These are phyloP conservation scores for Ogataea trehalophila DNA, from an alignment of 805 yeast genomes.

Conservation along the genomic window DNA sequence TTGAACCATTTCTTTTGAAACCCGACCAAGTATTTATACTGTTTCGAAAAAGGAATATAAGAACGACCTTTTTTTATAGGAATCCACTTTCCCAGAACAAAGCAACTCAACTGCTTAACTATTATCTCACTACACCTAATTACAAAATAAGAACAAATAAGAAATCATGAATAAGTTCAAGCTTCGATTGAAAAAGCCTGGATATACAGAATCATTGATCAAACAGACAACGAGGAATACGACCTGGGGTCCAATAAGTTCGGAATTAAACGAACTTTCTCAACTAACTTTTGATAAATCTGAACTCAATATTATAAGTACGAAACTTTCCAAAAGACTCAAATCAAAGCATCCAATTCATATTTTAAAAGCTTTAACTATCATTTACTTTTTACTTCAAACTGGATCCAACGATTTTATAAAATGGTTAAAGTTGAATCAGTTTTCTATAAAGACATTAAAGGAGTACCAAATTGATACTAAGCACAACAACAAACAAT, in stretches of 20 bases:
- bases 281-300: conserved; percentile 37
- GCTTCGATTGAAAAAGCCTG: conserved; percentile 26
- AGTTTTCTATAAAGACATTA: conserved; percentile 26
- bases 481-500: conserved; percentile 12
- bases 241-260: conserved; percentile 46
- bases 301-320: conserved; percentile 36
- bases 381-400: conserved; percentile 45
- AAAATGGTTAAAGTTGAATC: conserved; percentile 41
- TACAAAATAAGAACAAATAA: neutral
- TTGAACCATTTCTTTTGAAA: too few relatives aligned
- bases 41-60: too few relatives aligned
- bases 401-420: conserved; percentile 51
- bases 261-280: conserved; percentile 49
- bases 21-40: too few relatives aligned
- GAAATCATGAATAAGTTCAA: conserved; percentile 25
- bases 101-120: too few relatives aligned
- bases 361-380: conserved; percentile 47
- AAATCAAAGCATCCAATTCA: conserved; percentile 33
- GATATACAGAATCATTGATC: conserved; percentile 25
- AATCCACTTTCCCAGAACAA: too few relatives aligned
- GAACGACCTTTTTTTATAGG: too few relatives aligned
- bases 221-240: conserved; percentile 48
- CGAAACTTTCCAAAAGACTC: conserved; percentile 38
- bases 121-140: too few relatives aligned
- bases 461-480: conserved; percentile 26